Percentiles rank a stretch among this genome's conserved stretches.
Conservation (phyloP, 257 asterid species). For the Solanum lycopersicoides region DNA sequence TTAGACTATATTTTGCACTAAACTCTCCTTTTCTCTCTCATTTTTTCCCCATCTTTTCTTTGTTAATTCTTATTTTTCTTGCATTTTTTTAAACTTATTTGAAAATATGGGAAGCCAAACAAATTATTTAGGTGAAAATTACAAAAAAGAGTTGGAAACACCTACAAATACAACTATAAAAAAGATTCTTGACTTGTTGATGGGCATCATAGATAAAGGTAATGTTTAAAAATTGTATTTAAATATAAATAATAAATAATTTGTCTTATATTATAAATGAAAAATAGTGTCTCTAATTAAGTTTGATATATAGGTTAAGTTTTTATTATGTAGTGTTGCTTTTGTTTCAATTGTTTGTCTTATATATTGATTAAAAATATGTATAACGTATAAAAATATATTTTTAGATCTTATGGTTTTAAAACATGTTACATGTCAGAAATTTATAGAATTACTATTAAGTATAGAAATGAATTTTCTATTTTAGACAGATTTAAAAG, state of each 20-base stretch:
- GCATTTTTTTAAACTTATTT: not conserved
- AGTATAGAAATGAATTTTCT: not conserved
- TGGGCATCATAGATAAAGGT: constrained; percentile 15
- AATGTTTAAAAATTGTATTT: not conserved
- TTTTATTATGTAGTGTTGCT: not conserved
- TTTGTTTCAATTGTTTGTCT: not conserved
- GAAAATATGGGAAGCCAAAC: not conserved
- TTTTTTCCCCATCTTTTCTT: not conserved
- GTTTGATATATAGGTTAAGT: not conserved
- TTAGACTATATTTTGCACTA: not conserved
- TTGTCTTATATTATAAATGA: not conserved
- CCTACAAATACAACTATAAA: constrained; percentile 48
- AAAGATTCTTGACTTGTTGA: constrained; percentile 48
- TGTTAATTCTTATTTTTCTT: not conserved
- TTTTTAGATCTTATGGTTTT: not conserved
- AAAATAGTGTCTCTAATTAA: not conserved
- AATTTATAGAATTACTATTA: not conserved
- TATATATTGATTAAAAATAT: not conserved
- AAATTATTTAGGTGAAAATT: not conserved
- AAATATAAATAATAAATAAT: not conserved
- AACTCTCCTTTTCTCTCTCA: not conserved
- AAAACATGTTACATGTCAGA: not conserved
- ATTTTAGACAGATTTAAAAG: no score
- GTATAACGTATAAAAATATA: not conserved
- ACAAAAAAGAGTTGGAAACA: constrained; percentile 14